Percentiles rank a stretch among this genome's conserved stretches.
Conservation (phyloP, 2,329 filamentous ascomycete species). For the Magnaporthiopsis rhizophila region DNA sequence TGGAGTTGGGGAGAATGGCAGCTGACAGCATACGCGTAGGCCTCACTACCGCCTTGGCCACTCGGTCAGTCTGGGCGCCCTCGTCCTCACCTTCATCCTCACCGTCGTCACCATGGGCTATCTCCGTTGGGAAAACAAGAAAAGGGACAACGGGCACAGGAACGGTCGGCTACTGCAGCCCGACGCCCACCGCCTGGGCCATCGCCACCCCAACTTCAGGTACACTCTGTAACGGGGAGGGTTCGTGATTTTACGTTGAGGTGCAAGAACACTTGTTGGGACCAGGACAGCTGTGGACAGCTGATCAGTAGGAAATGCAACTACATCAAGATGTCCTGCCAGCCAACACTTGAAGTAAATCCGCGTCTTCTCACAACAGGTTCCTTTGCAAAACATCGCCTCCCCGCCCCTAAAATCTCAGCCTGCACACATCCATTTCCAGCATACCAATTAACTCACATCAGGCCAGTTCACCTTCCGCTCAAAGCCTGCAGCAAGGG, state of each 20-base stretch:
- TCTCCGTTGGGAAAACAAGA: constrained; percentile 31
- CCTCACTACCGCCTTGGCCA: constrained; percentile 31
- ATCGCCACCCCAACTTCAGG: constrained; percentile 30
- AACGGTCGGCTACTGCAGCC: constrained; percentile 24
- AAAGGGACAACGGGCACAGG: constrained; percentile 28
- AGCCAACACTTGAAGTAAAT: neutral
- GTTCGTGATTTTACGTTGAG: neutral
- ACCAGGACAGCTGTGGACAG: too few species aligned
- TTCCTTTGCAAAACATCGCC: neutral
- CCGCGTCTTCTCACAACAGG: neutral
- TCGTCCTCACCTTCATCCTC: constrained; percentile 22
- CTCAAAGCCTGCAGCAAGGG: neutral
- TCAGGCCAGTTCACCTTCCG: neutral
- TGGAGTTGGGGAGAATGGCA: neutral
- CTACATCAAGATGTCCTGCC: neutral
- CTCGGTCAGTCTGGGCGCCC: constrained; percentile 30
- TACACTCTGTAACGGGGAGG: constrained; percentile 23
- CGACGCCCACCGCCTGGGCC: constrained; percentile 25
- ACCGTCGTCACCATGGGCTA: constrained; percentile 28
- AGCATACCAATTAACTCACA: neutral
- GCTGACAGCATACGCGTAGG: constrained; percentile 12
- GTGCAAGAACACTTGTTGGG: neutral
- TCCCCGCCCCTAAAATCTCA: neutral
- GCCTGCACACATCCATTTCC: neutral
- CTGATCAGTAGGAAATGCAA: neutral